Base-by-base conservation (phyloP, 371 early-diverging fungal species). In the Apophysomyces ossiformis region DNA sequence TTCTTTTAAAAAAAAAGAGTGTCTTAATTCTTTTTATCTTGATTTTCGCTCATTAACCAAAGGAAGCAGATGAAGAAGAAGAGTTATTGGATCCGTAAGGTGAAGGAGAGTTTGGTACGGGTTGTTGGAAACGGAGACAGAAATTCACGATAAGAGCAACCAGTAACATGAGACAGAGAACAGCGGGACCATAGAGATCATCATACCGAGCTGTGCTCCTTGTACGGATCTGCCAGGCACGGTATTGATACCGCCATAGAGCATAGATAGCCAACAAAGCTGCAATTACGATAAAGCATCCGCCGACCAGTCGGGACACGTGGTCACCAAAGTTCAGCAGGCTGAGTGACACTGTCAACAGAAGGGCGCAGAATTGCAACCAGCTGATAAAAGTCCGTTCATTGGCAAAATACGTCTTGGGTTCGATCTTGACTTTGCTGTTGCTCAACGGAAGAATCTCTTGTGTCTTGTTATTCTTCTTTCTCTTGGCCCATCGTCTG, bases 401-500 rank as follows among this genome's bases (percentile, higher is more conserved):
- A 74, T 99, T 99, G 44, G 98, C 96, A 84, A 99, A 99, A 76
- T 91, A 98, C 32, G 96, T 94, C 77, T 99, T 99, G 56, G 99
- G 99, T 68, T 99, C 99, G 0, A 99, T 87, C 32, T 61, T 90
- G 57, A 95, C 92, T 8, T 95, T 93, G 32, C 32, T 26, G 32
- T 26, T 26, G 4, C 91, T 85, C 2, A 90, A 87, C 15, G 75
- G 69, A 37, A 74, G 54, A 21, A 21, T 21, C 32, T 26, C 32
- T 26, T 26, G 32, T 26, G 26, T 0, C 26, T 16, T 16, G 8
- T 4, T 26, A 5, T 11, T 26, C 1, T 50, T 26, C 21, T 8
- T 41, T 41, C 64, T 18, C 60, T 70, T 1, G 91, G 21, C 21
- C 54, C 54, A 50, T 11, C 54, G 35, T 21, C 11, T 50, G 54